Evolutionary conservation across 2,329 filamentous ascomycete genomes (phyloP).

Genomic region (Trichoderma endophyticum): DNA sequence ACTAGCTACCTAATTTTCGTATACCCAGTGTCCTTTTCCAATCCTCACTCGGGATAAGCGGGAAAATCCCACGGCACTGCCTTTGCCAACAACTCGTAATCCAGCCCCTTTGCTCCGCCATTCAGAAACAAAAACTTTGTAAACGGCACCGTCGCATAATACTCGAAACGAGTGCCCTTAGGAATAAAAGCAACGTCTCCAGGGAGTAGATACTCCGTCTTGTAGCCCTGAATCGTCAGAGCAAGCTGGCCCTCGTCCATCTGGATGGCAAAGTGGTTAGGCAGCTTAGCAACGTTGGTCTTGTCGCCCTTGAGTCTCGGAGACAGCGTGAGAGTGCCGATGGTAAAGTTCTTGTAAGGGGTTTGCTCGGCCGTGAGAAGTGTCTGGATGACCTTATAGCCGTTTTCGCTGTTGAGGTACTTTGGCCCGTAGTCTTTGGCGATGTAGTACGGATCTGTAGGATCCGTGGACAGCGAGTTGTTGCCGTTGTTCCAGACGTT

Average conservation of each 20-base stretch:
- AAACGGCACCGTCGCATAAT: constrained; percentile 25
- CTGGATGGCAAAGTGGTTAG: constrained; percentile 26
- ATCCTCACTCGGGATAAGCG: constrained; percentile 19
- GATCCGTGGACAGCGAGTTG: constrained; percentile 19
- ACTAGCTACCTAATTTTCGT: background rate
- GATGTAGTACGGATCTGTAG: constrained; percentile 22
- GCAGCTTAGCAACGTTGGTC: constrained; percentile 12
- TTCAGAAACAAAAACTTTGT: constrained; percentile 30
- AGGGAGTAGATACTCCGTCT: constrained; percentile 23
- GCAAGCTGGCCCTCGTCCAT: constrained; percentile 28
- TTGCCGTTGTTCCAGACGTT: constrained; percentile 24
- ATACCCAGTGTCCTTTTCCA: background rate
- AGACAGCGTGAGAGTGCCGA: constrained; percentile 24
- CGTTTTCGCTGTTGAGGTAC: constrained; percentile 23
- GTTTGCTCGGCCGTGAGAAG: constrained; percentile 20
- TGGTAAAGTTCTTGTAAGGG: constrained; percentile 23
- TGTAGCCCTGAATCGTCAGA: constrained; percentile 25
- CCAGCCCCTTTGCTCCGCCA: constrained; percentile 25
- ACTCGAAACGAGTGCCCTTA: constrained; percentile 22
- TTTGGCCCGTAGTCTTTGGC: constrained; percentile 26
- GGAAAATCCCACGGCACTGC: constrained; percentile 25
- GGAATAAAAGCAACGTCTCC: constrained; percentile 31
- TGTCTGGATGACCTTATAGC: constrained; percentile 26
- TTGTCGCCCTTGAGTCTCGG: constrained; percentile 20
- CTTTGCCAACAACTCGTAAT: constrained; percentile 24